These are phyloP conservation scores for Podospora pseudoanserina DNA, from an alignment of 495 filamentous ascomycete species.

Conservation along the genomic window DNA sequence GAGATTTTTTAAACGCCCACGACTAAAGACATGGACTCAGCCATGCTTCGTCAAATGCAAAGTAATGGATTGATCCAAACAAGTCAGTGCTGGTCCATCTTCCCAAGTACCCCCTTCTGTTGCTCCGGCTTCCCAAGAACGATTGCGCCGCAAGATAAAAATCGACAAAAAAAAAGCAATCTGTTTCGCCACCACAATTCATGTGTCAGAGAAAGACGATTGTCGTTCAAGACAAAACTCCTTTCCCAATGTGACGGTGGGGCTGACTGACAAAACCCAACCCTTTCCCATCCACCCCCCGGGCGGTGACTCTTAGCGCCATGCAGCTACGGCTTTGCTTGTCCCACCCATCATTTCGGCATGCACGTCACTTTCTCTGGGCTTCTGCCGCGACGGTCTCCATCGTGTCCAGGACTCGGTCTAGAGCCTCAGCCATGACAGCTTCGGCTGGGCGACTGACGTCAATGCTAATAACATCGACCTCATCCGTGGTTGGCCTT, in stretches of 20 bases:
- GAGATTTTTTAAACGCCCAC: slow-evolving; percentile 12
- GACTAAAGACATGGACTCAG: slow-evolving; percentile 6
- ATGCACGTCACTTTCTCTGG: slow-evolving; percentile 20
- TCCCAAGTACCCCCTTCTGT: neutral
- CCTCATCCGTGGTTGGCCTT: slow-evolving; percentile 71
- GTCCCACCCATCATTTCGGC: neutral
- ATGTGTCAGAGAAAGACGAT: neutral
- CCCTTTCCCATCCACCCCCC: slow-evolving; percentile 1
- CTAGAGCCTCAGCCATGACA: slow-evolving; percentile 63
- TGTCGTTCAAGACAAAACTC: neutral
- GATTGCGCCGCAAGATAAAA: neutral
- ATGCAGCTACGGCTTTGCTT: neutral
- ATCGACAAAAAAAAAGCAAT: neutral
- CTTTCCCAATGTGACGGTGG: slow-evolving; percentile 4
- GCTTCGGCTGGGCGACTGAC: slow-evolving; percentile 61
- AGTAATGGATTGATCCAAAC: neutral
- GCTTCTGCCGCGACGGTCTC: slow-evolving; percentile 18
- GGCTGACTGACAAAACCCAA: neutral
- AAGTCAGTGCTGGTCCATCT: neutral
- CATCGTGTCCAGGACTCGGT: slow-evolving; percentile 47
- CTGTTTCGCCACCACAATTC: too few relatives aligned
- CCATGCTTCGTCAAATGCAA: slow-evolving; percentile 13
- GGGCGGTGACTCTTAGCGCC: slow-evolving; percentile 3
- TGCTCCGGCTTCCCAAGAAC: neutral
- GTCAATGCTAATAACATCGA: slow-evolving; percentile 80